Evolutionary conservation across 495 filamentous ascomycete genomes (phyloP).

Genomic region (Hamigera avellanea): DNA sequence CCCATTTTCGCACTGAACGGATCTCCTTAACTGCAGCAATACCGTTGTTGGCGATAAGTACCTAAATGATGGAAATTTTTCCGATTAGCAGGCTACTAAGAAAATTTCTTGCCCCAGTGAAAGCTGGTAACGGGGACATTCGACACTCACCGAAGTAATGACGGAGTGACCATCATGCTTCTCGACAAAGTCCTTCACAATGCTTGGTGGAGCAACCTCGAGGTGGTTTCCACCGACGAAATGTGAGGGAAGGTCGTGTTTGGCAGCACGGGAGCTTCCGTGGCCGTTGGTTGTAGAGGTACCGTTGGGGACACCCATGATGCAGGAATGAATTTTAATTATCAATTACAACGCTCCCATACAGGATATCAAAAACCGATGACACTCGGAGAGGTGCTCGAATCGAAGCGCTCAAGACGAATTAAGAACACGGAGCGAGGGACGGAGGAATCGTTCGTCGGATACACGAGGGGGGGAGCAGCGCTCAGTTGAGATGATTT

Average conservation of each 20-base stretch:
- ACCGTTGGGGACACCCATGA: slow-evolving; percentile 30
- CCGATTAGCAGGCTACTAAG: too few species aligned
- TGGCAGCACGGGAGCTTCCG: slow-evolving; percentile 53
- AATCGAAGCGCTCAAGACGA: background rate
- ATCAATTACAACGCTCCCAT: slow-evolving; percentile 16
- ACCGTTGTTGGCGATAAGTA: slow-evolving; percentile 99
- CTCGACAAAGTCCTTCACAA: slow-evolving; percentile 91
- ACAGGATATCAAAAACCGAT: slow-evolving; percentile 3
- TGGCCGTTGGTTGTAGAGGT: slow-evolving; percentile 37
- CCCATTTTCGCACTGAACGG: slow-evolving; percentile 97
- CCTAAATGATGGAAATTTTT: slow-evolving; percentile 36
- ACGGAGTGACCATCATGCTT: slow-evolving; percentile 88
- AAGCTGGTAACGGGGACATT: background rate
- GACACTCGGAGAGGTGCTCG: too few species aligned
- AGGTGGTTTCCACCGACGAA: slow-evolving; percentile 93
- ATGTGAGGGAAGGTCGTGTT: slow-evolving; percentile 72
- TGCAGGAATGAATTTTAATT: slow-evolving; percentile 10
- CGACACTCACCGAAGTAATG: slow-evolving; percentile 73
- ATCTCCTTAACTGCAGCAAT: slow-evolving; percentile 99
- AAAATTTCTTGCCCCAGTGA: too few species aligned
- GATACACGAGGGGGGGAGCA: too few species aligned
- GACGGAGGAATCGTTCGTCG: slow-evolving; percentile 1
- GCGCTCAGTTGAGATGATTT: too few species aligned
- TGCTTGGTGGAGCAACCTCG: slow-evolving; percentile 61
- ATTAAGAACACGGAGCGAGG: slow-evolving; percentile 3